These are phyloP conservation scores for Penicillium sp. DNA, from an alignment of 2,329 filamentous ascomycete genomes.

Conservation along the genomic window DNA sequence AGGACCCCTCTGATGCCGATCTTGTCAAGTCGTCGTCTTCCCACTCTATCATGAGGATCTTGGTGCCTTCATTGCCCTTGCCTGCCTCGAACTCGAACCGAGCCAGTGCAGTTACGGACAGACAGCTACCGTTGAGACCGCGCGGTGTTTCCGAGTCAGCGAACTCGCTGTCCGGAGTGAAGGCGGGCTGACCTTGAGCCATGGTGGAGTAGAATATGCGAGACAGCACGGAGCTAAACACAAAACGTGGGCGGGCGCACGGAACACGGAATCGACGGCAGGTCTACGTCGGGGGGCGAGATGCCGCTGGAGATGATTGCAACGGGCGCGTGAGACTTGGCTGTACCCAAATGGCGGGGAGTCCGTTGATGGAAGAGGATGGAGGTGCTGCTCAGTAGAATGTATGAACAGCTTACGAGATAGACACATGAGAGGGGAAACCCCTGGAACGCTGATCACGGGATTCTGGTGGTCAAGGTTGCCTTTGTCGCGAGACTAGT, in stretches of 20 bases:
- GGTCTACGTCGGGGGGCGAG: too few relatives aligned
- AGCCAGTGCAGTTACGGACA: constrained; percentile 58
- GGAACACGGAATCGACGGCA: not conserved
- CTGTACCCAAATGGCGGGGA: too few relatives aligned
- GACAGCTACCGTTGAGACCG: constrained; percentile 14
- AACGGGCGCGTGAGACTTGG: too few relatives aligned
- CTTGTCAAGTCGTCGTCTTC: constrained; percentile 54
- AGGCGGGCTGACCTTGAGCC: constrained; percentile 16
- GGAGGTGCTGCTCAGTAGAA: too few relatives aligned
- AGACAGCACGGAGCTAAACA: too few relatives aligned
- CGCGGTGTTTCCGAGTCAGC: constrained; percentile 29
- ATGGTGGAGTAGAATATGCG: constrained; percentile 6
- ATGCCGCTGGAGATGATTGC: too few relatives aligned
- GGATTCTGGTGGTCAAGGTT: too few relatives aligned
- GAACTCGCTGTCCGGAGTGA: constrained; percentile 30
- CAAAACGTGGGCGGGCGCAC: not conserved
- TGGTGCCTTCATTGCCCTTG: constrained; percentile 74
- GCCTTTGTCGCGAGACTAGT: too few relatives aligned
- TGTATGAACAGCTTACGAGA: too few relatives aligned
- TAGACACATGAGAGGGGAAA: too few relatives aligned
- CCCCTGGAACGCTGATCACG: too few relatives aligned
- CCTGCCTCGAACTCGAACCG: constrained; percentile 82
- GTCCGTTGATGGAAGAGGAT: too few relatives aligned
- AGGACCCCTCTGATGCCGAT: constrained; percentile 45
- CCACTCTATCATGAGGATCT: constrained; percentile 93